Conservation (phyloP, 805 yeast genomes). For the Barnettozyma wickerhamii region DNA sequence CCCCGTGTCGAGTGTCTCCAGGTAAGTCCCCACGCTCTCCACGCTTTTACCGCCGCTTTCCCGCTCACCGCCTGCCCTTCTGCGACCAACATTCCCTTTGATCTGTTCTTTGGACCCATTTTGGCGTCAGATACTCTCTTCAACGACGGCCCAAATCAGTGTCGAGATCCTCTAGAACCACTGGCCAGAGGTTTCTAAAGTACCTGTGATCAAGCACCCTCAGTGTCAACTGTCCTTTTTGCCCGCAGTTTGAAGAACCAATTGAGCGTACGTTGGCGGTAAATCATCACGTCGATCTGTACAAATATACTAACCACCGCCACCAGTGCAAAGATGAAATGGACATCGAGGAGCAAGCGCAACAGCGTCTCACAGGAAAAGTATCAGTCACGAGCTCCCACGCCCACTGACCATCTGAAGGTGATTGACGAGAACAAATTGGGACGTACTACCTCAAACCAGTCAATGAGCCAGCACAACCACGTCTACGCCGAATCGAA, state of each 20-base stretch:
- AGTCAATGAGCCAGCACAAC: not conserved
- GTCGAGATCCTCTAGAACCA: too few species aligned
- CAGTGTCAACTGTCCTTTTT: not conserved
- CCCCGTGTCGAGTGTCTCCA: not conserved
- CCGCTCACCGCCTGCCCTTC: not conserved
- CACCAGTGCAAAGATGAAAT: conserved; percentile 23
- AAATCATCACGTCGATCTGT: too few species aligned
- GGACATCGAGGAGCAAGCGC: conserved; percentile 26
- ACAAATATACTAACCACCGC: conserved; percentile 1
- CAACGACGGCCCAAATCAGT: too few species aligned
- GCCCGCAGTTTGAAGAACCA: too few species aligned
- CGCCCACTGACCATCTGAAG: conserved; percentile 1
- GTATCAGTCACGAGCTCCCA: conserved; percentile 4
- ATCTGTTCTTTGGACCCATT: not conserved
- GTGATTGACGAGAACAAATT: conserved; percentile 2
- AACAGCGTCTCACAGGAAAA: conserved; percentile 22
- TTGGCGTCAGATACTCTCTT: too few species aligned
- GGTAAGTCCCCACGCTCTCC: not conserved
- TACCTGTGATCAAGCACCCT: not conserved
- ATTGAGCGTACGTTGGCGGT: too few species aligned
- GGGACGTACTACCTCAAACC: not conserved
- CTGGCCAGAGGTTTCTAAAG: too few species aligned
- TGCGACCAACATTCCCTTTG: not conserved
- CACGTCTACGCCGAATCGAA: not conserved
- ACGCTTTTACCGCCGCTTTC: not conserved